These are phyloP conservation scores for Hydrangea macrophylla DNA, from an alignment of 148 eudicot species.

Conservation along the genomic window DNA sequence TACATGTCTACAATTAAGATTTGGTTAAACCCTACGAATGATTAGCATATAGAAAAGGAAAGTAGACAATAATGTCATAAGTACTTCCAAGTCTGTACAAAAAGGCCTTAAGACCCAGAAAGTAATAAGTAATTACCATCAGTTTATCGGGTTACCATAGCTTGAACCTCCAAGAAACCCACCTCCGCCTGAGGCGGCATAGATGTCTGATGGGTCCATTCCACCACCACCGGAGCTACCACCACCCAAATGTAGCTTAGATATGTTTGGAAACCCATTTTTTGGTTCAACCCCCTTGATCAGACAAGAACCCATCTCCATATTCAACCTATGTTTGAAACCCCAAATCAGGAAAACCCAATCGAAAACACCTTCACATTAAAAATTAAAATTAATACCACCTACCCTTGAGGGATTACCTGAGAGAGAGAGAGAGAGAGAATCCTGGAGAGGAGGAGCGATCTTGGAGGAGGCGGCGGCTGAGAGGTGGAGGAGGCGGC, in stretches of 20 bases:
- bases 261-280: constrained; percentile 65
- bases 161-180: constrained; percentile 56
- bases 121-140: constrained; percentile 15
- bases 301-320: constrained; percentile 84
- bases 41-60: constrained; percentile 8
- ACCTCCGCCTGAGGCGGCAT: constrained; percentile 48
- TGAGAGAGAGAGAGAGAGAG: too few relatives aligned
- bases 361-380: too few relatives aligned
- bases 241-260: constrained; percentile 79
- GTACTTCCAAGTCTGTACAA: not conserved
- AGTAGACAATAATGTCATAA: constrained; percentile 7
- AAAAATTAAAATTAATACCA: too few relatives aligned
- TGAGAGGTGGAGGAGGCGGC: too few relatives aligned
- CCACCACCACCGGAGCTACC: constrained; percentile 21
- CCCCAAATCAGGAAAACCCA: too few relatives aligned
- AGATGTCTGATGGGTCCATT: constrained; percentile 49
- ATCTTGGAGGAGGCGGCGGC: too few relatives aligned
- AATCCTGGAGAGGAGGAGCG: too few relatives aligned
- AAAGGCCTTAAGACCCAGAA: not conserved
- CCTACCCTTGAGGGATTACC: too few relatives aligned
- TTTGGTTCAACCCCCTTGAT: constrained; percentile 71
- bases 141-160: constrained; percentile 73
- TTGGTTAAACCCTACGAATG: not conserved
- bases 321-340: too few relatives aligned
- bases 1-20: constrained; percentile 14